Base-by-base conservation (phyloP, 306 rosid species). In the Rosa lucieae region DNA sequence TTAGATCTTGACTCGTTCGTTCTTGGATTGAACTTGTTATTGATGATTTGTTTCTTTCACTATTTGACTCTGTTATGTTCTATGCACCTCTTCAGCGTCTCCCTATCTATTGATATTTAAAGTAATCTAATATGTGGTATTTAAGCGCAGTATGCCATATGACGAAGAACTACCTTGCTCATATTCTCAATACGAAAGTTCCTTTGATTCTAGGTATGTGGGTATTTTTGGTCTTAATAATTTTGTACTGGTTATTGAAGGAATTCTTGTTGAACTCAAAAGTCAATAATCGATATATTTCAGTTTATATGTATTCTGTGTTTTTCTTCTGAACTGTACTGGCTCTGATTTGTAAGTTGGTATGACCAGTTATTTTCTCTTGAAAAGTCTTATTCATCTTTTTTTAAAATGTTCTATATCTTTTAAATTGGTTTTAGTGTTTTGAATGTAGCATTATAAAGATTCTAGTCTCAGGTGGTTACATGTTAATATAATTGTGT, bases 161-260 rank as follows among this genome's bases (percentile, higher is more conserved):
- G 85, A 90, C 80, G 82, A 94, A 94, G 97, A 92, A 94, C 89
- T 94, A 86, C 92, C 80, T 92, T 12, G 87, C 91, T 83, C 95
- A 84, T 85, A 73, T 80, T 67, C 91, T 94, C 87, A 80, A 91
- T 62, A 72, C 84, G 66, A 94, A 92, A 85, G 95, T 94, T 87
- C 99, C 99, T 67, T 78, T 94, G 81, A 94, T 94, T 84, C 87
- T 94, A 81, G 99, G 99, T 92, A 92, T 88, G 81, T 83, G 51
- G 35, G 69, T 23, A 39, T 39, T 59, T 21, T 4, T 21, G 26
- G 15, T 61, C 39, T 8, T 10, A 61, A 21, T 21, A 21, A 59
- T 8, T 23, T 59, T 59, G 13, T 8, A 59, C 35, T 21, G 48
- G 20, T 18, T 55, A 23, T 74, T 26, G 1, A 39, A 53, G 2